Conservation (phyloP, 2,329 filamentous ascomycete genomes). For the Fusarium avenaceum region DNA sequence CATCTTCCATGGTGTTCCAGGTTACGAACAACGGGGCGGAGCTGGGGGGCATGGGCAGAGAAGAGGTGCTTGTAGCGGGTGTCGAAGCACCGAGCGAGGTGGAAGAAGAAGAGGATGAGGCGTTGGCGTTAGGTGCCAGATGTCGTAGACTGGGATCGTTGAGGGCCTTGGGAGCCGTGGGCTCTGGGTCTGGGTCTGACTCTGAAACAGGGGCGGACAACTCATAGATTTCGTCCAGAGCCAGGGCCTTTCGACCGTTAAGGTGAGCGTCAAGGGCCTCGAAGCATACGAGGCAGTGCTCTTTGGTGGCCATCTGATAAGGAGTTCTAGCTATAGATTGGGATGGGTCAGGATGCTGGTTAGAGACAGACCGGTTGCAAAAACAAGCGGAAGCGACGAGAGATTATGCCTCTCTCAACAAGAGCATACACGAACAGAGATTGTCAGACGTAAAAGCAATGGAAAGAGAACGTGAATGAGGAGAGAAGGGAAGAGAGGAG, state of each 20-base stretch:
- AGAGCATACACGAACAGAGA: slow-evolving; percentile 29
- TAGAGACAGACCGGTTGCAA: slow-evolving; percentile 25
- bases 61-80: slow-evolving; percentile 61
- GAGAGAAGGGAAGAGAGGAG: neutral
- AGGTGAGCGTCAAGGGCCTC: slow-evolving; percentile 85
- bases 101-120: slow-evolving; percentile 57
- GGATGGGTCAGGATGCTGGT: slow-evolving; percentile 22
- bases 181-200: slow-evolving; percentile 9
- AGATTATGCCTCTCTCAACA: slow-evolving; percentile 18
- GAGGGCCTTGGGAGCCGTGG: slow-evolving; percentile 41
- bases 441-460: slow-evolving; percentile 17
- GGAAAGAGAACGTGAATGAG: slow-evolving; percentile 2
- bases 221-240: slow-evolving; percentile 76
- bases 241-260: slow-evolving; percentile 75
- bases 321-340: neutral
- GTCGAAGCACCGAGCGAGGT: slow-evolving; percentile 61
- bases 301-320: slow-evolving; percentile 79
- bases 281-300: slow-evolving; percentile 95
- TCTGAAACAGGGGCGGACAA: slow-evolving; percentile 65
- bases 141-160: slow-evolving; percentile 61
- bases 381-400: slow-evolving; percentile 24
- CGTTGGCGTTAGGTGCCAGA: slow-evolving; percentile 51
- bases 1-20: slow-evolving; percentile 79
- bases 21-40: slow-evolving; percentile 90
- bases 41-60: slow-evolving; percentile 54